These are phyloP conservation scores for Fusarium sacchari DNA, from an alignment of 2,329 filamentous ascomycete genomes.

Conservation along the genomic window DNA sequence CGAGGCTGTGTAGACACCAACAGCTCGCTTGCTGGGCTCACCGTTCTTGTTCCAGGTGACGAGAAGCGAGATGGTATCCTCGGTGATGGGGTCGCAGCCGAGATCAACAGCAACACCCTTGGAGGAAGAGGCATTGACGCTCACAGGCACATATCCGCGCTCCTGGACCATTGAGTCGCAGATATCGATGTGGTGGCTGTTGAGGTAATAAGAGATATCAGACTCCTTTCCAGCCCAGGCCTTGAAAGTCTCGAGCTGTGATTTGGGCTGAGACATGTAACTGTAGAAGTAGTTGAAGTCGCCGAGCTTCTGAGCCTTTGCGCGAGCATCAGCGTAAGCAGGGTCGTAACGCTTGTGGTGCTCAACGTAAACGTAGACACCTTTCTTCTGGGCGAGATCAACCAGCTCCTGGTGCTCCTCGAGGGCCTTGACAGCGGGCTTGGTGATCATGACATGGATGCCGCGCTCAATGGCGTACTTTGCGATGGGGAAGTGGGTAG, in stretches of 20 bases:
- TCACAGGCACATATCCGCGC: conserved; percentile 77
- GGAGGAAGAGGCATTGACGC: conserved; percentile 80
- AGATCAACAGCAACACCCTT: conserved; percentile 81
- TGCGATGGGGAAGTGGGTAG: conserved; percentile 91
- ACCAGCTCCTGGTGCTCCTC: conserved; percentile 82
- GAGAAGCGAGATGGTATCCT: conserved; percentile 92
- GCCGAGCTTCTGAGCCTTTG: conserved; percentile 78
- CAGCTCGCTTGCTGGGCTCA: conserved; percentile 76
- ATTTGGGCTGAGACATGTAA: conserved; percentile 95
- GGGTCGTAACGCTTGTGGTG: conserved; percentile 98
- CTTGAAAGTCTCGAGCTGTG: conserved; percentile 92
- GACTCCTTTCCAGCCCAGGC: conserved; percentile 92
- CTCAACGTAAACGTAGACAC: conserved; percentile 92
- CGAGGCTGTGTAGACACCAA: conserved; percentile 90
- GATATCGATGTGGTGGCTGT: conserved; percentile 93
- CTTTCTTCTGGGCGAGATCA: conserved; percentile 74
- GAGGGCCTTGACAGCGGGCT: conserved; percentile 89
- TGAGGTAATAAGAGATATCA: conserved; percentile 96
- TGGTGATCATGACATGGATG: conserved; percentile 92
- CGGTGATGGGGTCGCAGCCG: conserved; percentile 82
- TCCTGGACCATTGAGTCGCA: conserved; percentile 88
- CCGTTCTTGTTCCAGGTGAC: conserved; percentile 85
- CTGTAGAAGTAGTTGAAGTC: conserved; percentile 99
- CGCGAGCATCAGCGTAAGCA: conserved; percentile 87
- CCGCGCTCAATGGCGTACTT: conserved; percentile 89